Percentiles rank a stretch among this genome's conserved stretches.
phyloP scores from a whole-genome alignment of 1,284 basidiomycete species.

The Exsudoporus floridanus region DNA sequence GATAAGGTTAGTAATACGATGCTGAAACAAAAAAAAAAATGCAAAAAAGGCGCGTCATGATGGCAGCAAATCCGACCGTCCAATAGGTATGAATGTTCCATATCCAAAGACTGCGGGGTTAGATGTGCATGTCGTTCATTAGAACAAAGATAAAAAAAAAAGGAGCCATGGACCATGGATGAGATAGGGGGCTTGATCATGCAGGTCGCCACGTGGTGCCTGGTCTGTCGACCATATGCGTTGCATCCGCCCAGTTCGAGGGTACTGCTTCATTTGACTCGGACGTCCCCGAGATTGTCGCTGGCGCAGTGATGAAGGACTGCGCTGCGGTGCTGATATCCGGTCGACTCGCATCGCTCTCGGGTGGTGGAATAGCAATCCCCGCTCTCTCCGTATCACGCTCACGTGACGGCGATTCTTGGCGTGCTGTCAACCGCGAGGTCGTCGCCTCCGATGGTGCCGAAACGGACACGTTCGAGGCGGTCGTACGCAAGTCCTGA shows the following conservation, averaged over 20 bases:
- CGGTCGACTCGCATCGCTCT: constrained; percentile 42
- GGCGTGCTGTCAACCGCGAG: constrained; percentile 21
- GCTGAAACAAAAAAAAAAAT: constrained; percentile 17
- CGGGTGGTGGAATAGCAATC: constrained; percentile 15
- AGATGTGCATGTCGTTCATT: not conserved
- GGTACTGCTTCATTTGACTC: constrained; percentile 35
- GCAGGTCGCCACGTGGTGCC: constrained; percentile 23
- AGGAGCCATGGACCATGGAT: no score
- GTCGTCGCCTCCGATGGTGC: constrained; percentile 29
- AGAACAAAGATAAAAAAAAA: not conserved
- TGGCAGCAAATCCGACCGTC: constrained; percentile 12
- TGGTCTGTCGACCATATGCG: constrained; percentile 43
- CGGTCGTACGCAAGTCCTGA: constrained; percentile 17
- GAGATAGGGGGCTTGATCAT: constrained; percentile 7
- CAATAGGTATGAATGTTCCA: not conserved
- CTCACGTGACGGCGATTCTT: constrained; percentile 14
- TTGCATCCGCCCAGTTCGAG: constrained; percentile 40
- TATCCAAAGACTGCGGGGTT: constrained; percentile 16
- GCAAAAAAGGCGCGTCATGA: not conserved
- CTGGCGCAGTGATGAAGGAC: constrained; percentile 64
- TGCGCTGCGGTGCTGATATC: constrained; percentile 66
- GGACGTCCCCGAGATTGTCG: constrained; percentile 52
- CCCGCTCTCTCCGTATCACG: constrained; percentile 15
- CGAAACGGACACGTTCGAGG: constrained; percentile 26
- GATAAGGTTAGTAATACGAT: constrained; percentile 26